These are phyloP conservation scores for Russula sp. DNA, from an alignment of 768 basidiomycete genomes.

Conservation along the genomic window DNA sequence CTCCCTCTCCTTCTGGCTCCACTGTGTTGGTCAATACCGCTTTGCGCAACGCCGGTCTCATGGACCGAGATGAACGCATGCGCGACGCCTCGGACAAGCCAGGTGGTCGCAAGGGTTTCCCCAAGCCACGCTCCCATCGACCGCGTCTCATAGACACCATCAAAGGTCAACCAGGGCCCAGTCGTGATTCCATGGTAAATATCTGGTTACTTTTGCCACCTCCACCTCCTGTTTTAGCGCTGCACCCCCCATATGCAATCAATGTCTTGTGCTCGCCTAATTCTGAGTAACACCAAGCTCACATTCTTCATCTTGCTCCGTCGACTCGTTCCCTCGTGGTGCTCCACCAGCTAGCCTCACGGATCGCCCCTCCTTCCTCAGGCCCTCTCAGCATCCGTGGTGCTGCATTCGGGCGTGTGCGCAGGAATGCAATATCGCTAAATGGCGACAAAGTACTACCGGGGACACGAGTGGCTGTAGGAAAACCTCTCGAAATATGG, in stretches of 20 bases:
- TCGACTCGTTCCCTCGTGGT: conserved; percentile 30
- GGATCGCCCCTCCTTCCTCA: conserved; percentile 31
- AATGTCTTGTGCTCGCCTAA: conserved; percentile 23
- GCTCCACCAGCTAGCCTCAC: conserved; percentile 35
- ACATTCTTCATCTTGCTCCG: conserved; percentile 35
- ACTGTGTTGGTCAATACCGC: conserved; percentile 54
- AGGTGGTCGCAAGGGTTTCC: conserved; percentile 63
- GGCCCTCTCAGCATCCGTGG: conserved; percentile 61
- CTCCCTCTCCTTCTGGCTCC: conserved; percentile 50
- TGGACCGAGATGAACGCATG: conserved; percentile 72
- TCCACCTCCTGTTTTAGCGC: conserved; percentile 20
- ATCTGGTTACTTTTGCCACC: conserved; percentile 32
- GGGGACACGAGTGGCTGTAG: conserved; percentile 23
- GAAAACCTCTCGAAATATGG: conserved; percentile 60
- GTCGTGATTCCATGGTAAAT: conserved; percentile 63
- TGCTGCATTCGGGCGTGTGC: conserved; percentile 51
- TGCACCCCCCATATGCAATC: conserved; percentile 15
- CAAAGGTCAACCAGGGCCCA: conserved; percentile 43
- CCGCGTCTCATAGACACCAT: conserved; percentile 51
- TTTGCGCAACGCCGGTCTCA: conserved; percentile 64
- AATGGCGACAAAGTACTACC: conserved; percentile 12
- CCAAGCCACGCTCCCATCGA: conserved; percentile 55
- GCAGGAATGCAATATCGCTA: conserved; percentile 48
- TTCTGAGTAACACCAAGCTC: conserved; percentile 31
- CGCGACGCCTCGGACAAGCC: conserved; percentile 61